Evolutionary conservation across 305 asterid species (phyloP).

Genomic region (Rubia peregrina): DNA sequence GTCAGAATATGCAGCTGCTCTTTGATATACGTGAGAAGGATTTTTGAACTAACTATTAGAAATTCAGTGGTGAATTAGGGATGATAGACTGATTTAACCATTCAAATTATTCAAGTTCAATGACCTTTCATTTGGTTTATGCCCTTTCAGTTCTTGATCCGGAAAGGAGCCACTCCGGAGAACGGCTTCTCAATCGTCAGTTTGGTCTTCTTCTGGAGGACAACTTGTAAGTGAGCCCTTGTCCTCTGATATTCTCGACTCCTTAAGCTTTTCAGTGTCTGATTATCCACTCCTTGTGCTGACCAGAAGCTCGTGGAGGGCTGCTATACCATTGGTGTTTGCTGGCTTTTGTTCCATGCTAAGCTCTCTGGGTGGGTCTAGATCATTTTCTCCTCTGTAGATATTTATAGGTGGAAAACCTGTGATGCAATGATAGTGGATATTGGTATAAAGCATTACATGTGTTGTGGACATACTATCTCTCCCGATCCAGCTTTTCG

Average conservation of each 20-base stretch:
- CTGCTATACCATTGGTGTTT: conserved; percentile 8
- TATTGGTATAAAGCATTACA: conserved; percentile 13
- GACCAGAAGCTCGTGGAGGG: background rate
- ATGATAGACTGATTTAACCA: background rate
- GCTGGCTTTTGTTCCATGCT: conserved; percentile 1
- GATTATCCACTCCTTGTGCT: conserved; percentile 12
- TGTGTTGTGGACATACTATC: conserved; percentile 16
- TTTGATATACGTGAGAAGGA: background rate
- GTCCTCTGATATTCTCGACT: conserved; percentile 13
- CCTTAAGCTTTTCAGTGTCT: conserved; percentile 11
- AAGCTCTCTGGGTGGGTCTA: conserved; percentile 14
- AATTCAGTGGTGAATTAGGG: background rate
- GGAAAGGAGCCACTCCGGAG: conserved; percentile 1
- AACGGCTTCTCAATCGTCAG: conserved; percentile 11
- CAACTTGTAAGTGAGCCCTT: conserved; percentile 29
- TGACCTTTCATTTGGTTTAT: background rate
- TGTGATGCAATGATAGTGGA: conserved; percentile 23
- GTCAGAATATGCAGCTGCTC: background rate
- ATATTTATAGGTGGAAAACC: conserved; percentile 35
- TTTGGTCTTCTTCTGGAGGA: conserved; percentile 25
- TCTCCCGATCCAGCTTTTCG: conserved; percentile 19
- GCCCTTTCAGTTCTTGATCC: conserved; percentile 15
- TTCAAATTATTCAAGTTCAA: background rate
- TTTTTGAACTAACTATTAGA: background rate
- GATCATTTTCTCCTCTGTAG: conserved; percentile 20